Conservation (phyloP, 164 flowering plant genomes). For the Amborella trichopoda region DNA sequence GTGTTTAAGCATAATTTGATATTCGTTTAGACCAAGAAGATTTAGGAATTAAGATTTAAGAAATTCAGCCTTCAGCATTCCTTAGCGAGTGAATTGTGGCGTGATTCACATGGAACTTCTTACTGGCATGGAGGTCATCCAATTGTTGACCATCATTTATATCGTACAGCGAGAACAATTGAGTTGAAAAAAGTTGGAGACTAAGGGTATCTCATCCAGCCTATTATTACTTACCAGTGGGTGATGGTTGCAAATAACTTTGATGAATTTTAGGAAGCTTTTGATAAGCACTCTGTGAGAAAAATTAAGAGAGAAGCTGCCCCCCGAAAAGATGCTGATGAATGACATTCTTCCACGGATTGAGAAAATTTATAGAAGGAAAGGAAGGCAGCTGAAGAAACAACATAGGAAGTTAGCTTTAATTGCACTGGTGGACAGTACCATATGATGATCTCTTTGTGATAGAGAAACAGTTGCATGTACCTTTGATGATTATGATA, state of each 20-base stretch:
- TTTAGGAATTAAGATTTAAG: too few relatives aligned
- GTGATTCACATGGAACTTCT: conserved; percentile 83
- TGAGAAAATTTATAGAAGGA: conserved; percentile 91
- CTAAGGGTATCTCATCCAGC: conserved; percentile 43
- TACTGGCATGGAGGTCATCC: conserved; percentile 99
- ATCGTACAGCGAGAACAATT: conserved; percentile 77
- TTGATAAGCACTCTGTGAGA: conserved; percentile 84
- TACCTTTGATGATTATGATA: conserved; percentile 91
- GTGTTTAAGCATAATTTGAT: too few relatives aligned
- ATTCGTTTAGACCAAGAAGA: too few relatives aligned
- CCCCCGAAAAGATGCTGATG: conserved; percentile 80
- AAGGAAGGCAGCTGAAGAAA: conserved; percentile 83
- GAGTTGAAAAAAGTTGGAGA: conserved; percentile 73
- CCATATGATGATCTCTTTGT: conserved; percentile 86
- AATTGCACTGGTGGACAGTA: conserved; percentile 61
- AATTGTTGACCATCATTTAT: conserved; percentile 73
- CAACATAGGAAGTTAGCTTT: conserved; percentile 89
- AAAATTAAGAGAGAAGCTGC: conserved; percentile 84
- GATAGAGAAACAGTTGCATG: conserved; percentile 94
- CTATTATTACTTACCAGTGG: conserved; percentile 66
- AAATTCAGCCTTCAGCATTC: conserved; percentile 68
- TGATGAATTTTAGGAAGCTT: conserved; percentile 90
- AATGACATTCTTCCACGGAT: conserved; percentile 90
- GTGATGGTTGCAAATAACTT: conserved; percentile 93
- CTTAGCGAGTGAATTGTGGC: conserved; percentile 94